Base-by-base conservation (phyloP, 2,329 filamentous ascomycete species). In the Neonectria hederae region DNA sequence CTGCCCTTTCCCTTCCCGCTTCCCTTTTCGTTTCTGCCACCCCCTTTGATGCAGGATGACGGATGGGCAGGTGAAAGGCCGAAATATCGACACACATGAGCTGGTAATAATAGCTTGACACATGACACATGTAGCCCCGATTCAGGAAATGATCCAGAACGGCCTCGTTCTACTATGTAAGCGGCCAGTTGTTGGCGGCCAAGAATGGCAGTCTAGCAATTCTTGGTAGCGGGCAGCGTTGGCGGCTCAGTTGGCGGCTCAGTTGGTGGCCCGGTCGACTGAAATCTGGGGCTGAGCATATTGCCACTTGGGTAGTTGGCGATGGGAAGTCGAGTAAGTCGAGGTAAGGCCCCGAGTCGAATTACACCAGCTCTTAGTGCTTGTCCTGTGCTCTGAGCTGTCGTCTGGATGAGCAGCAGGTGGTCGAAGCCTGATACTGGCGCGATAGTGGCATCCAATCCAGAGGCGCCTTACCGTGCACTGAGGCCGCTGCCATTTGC, bases 361-460 rank as follows among this genome's bases (percentile, higher is more conserved):
- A 53, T 49, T 45, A 30, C 51, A 54, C 43, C 48, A 59, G 48
- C 45, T 40, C 21, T 30, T 43, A 42, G 48, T 35, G 38, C 28
- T 43, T 59, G 51, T 26, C 49, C 61, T 59, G 54, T 42, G 56
- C 54, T 46, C 13, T 32, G 7, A 22, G 53, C 43, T 55, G 51
- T 59, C 45, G 38, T n/a, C 42, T n/a, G 21, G 11, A 21, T 19
- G 11, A 38, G 26, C 42, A 60, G 51, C 45, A 19, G 56, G 43
- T 60, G 62, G 56, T 56, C 62, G 32, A 62, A 66, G 63, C 61
- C 46, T 32, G 35, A n/a, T 68, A 49, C 51, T 38, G 51, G 54
- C 43, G 63, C 38, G 8, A 46, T 53, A 53, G 59, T 66, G 62
- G 67, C 66, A 68, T 59, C 65, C 69, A 72, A 72, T 72, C 65